Evolutionary conservation across 1,284 basidiomycete species (phyloP).

Genomic region (Fomitopsis palustris): DNA sequence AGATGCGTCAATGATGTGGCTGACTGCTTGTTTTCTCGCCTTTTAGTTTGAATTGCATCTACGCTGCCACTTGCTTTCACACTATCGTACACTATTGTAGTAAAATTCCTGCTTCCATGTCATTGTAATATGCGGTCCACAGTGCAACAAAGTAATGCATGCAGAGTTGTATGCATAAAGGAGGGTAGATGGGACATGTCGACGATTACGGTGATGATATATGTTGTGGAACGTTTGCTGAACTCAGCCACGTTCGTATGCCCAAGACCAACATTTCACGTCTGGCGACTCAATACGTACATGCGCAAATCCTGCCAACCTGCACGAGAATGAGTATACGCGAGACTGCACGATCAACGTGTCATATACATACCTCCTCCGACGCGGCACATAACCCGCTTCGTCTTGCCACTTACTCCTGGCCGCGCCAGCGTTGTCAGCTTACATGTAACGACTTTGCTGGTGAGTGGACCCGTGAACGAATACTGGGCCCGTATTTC

Average conservation of each 20-base stretch:
- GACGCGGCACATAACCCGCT: conserved; percentile 85
- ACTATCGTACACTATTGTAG: too few species aligned
- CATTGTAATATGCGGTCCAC: background rate
- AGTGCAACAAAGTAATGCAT: background rate
- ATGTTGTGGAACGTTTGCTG: conserved; percentile 13
- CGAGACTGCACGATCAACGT: conserved; percentile 1
- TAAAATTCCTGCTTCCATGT: background rate
- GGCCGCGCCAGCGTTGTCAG: conserved; percentile 72
- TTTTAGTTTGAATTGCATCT: background rate
- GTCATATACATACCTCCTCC: conserved; percentile 61
- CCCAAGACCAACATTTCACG: background rate
- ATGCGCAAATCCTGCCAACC: conserved; percentile 86
- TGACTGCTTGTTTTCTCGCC: background rate
- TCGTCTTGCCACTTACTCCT: conserved; percentile 54
- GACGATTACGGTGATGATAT: conserved; percentile 16
- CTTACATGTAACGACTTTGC: conserved; percentile 76
- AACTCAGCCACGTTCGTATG: background rate
- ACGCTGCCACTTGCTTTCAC: background rate
- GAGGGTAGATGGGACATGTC: conserved; percentile 22
- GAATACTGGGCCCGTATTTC: conserved; percentile 82
- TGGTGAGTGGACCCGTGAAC: conserved; percentile 66
- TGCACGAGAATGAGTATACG: too few species aligned
- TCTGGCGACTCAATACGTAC: conserved; percentile 69
- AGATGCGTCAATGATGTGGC: background rate
- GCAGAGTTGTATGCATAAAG: conserved; percentile 16